Conservation (phyloP, 176 grass and related monocot species). For the sorghum (Sorghum bicolor) region DNA sequence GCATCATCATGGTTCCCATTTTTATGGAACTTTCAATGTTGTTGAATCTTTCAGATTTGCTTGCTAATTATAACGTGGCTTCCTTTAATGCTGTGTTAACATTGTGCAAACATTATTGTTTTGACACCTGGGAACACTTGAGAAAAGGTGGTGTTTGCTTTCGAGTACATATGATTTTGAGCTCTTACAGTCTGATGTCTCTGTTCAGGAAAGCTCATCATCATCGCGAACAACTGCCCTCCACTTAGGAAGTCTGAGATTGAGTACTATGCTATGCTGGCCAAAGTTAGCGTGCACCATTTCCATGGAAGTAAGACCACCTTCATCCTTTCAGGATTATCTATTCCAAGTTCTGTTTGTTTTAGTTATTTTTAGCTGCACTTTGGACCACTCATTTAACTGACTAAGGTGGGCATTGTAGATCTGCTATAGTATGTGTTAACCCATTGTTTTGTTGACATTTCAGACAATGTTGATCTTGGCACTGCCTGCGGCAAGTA, state of each 20-base stretch:
- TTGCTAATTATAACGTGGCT: neutral
- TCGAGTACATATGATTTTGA: neutral
- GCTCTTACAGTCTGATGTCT: neutral
- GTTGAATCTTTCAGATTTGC: neutral
- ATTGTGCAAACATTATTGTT: neutral
- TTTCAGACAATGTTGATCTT: slow-evolving; percentile 93
- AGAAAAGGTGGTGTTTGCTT: neutral
- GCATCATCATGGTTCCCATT: neutral
- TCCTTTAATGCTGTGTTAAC: neutral
- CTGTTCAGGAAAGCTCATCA: slow-evolving; percentile 76
- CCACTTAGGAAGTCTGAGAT: slow-evolving; percentile 94
- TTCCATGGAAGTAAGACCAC: slow-evolving; percentile 88
- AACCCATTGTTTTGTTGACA: neutral
- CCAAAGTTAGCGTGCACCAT: slow-evolving; percentile 87
- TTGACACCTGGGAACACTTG: neutral
- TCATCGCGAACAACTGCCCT: slow-evolving; percentile 92
- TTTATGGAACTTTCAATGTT: neutral
- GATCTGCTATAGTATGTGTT: neutral
- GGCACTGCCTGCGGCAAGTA: slow-evolving; percentile 95
- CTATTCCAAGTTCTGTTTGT: neutral
- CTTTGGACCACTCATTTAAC: too few species aligned
- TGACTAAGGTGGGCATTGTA: neutral
- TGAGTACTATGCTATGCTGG: slow-evolving; percentile 97
- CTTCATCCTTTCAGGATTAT: neutral
- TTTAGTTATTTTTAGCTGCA: neutral